phyloP scores from a whole-genome alignment of 768 basidiomycete species.

The Amanita subjunquillea region DNA sequence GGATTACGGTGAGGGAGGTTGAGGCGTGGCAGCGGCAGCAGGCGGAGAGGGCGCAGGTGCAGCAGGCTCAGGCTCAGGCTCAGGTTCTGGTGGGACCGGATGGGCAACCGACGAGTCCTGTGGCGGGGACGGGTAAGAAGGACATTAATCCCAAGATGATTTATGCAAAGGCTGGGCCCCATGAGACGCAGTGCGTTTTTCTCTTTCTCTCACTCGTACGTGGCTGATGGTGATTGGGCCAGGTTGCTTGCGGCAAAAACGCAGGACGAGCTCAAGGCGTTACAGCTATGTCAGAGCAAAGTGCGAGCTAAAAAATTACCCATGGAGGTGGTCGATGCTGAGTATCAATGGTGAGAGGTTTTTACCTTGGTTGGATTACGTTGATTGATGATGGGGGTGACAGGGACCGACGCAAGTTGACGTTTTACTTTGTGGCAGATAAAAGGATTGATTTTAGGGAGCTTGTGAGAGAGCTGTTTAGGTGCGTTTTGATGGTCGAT shows the following conservation, averaged over 20 bases:
- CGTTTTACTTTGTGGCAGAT: conserved; percentile 96
- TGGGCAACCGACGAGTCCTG: conserved; percentile 39
- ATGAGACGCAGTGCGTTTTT: conserved; percentile 58
- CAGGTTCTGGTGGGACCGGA: conserved; percentile 14
- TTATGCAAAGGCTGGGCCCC: conserved; percentile 74
- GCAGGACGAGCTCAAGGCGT: conserved; percentile 86
- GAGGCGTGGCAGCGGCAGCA: conserved; percentile 82
- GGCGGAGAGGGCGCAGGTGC: conserved; percentile 30
- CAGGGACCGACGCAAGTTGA: conserved; percentile 96
- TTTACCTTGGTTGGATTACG: not conserved
- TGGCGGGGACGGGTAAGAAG: conserved; percentile 49
- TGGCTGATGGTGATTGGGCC: conserved; percentile 3
- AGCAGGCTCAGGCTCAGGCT: not conserved
- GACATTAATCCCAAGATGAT: conserved; percentile 97
- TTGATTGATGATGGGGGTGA: not conserved
- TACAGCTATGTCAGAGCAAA: conserved; percentile 86
- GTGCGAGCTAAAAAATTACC: conserved; percentile 90
- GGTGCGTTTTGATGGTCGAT: conserved; percentile 28
- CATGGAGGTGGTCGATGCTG: conserved; percentile 98
- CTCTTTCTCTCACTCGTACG: conserved; percentile 5
- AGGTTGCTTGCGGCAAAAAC: conserved; percentile 74
- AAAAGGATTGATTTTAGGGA: conserved; percentile 95
- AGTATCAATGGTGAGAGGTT: conserved; percentile 84
- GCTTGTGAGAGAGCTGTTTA: conserved; percentile 88
- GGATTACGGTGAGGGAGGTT: conserved; percentile 82